phyloP scores from a whole-genome alignment of 2,329 filamentous ascomycete genomes.

The Neonectria punicea region DNA sequence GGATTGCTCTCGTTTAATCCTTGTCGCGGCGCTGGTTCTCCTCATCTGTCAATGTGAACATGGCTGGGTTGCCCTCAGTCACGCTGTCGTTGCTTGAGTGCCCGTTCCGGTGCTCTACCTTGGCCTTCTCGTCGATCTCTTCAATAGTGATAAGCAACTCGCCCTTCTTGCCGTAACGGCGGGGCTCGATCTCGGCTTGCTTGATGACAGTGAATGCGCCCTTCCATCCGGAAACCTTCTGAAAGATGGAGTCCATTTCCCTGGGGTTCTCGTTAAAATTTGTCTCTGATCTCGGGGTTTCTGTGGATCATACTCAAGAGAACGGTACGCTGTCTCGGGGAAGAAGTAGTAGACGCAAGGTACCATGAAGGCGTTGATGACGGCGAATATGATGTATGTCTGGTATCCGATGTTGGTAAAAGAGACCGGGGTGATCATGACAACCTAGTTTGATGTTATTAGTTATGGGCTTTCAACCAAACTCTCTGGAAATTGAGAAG shows the following conservation, averaged over 20 bases:
- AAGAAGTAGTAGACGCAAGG: constrained; percentile 70
- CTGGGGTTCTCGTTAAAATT: not conserved
- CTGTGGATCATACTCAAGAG: constrained; percentile 57
- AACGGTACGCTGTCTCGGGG: constrained; percentile 72
- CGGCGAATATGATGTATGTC: constrained; percentile 74
- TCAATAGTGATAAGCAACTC: constrained; percentile 63
- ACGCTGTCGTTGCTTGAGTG: constrained; percentile 41
- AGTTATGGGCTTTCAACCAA: not conserved
- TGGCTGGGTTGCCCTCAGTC: constrained; percentile 32
- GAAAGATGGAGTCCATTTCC: constrained; percentile 74
- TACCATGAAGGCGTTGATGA: constrained; percentile 71
- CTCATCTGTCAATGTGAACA: constrained; percentile 49
- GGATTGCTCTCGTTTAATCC: not conserved
- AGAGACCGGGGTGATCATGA: constrained; percentile 70
- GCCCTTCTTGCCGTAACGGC: constrained; percentile 68
- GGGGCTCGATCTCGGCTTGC: constrained; percentile 59
- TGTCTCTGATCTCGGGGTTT: not conserved
- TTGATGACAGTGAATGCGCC: constrained; percentile 51
- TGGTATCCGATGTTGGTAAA: constrained; percentile 67
- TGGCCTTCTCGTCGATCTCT: constrained; percentile 52
- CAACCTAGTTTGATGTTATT: constrained; percentile 50
- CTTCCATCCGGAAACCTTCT: constrained; percentile 60
- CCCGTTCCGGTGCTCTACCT: constrained; percentile 43
- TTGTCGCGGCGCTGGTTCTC: constrained; percentile 44
- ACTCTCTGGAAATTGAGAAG: constrained; percentile 10